Evolutionary conservation across 129 eudicot species (phyloP), one percentile per base, ranked within the genome.

Genomic region (Escallonia rubra): DNA sequence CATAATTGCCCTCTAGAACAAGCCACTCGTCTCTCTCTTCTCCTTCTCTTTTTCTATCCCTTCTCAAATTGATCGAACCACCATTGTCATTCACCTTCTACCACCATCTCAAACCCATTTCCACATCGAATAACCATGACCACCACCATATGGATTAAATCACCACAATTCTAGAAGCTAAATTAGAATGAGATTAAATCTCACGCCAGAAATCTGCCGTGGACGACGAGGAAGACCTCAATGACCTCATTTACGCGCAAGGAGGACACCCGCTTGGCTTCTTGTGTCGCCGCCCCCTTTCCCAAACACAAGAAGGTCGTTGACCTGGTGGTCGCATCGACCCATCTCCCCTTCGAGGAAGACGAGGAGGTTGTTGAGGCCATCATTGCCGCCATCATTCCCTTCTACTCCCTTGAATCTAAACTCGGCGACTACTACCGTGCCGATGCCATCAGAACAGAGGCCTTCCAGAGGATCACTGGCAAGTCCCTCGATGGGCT

Each of bases 371-470:
- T 87, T n/a, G 62, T 87, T 10, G 57, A 70, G 14, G 63, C 73
- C 0, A 90, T 87, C 6, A 81, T 83, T 34, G 52, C 63, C 0
- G 90, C 85, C 2, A 56, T 65, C 10, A 76, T 41, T 8, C 85
- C 90, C 0, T 87, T 90, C 0, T 83, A 87, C 47, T 61, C 95
- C 2, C 78, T 87, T 3, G 95, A 87, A 58, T 72, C 83, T 3
- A 87, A 83, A 68, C 82, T 87, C 5, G 87, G 95, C 3, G 87
- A 87, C 13, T 80, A 85, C 64, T 56, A 63, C 41, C 80, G 75
- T 16, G 90, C 95, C 0, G 95, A 77, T 3, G 52, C 77, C 43
- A 61, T 87, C 4, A 67, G 95, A 48, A 73, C 90, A 0, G 83
- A 72, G 56, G 87, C 95, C 1, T 65, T 87, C 59, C 85, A 87